A percentile compares a stretch with the other conserved stretches of the same genome.
phyloP scores from a whole-genome alignment of 768 basidiomycete species.

The Grammothele lineata region DNA sequence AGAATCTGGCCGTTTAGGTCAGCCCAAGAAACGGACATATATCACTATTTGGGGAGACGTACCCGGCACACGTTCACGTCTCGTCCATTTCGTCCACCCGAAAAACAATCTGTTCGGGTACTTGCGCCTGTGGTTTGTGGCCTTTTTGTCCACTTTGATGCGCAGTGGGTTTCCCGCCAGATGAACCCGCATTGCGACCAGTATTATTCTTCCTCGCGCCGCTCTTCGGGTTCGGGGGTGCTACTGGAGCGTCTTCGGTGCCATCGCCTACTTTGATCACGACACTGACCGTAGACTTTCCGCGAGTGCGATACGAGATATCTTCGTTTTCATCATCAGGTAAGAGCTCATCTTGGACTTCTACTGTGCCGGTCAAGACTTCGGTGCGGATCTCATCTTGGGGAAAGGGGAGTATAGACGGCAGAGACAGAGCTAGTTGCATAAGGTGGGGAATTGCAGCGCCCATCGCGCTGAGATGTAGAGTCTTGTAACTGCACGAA shows the following conservation, averaged over 20 bases:
- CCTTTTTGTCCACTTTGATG: not conserved
- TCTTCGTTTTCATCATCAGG: constrained; percentile 75
- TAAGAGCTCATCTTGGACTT: constrained; percentile 74
- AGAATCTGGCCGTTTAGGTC: no score
- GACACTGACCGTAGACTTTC: constrained; percentile 65
- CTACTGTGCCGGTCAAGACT: constrained; percentile 64
- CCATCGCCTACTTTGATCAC: constrained; percentile 60
- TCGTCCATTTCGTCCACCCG: not conserved
- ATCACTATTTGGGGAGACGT: no score
- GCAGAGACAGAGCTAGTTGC: constrained; percentile 65
- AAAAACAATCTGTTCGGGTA: not conserved
- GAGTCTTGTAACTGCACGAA: constrained; percentile 59
- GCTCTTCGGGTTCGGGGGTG: constrained; percentile 5
- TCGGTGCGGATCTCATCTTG: constrained; percentile 58
- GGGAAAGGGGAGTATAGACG: constrained; percentile 65
- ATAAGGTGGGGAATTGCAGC: constrained; percentile 84
- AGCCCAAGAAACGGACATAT: no score
- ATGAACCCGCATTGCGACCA: not conserved
- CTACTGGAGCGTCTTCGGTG: constrained; percentile 39
- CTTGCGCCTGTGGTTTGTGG: not conserved
- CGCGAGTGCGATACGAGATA: constrained; percentile 54
- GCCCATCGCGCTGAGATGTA: constrained; percentile 80
- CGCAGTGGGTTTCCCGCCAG: no score
- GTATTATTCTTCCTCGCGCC: constrained; percentile 6
- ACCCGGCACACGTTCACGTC: no score